Conservation (phyloP, 1,284 basidiomycete species). For the Trametes hirsuta region DNA sequence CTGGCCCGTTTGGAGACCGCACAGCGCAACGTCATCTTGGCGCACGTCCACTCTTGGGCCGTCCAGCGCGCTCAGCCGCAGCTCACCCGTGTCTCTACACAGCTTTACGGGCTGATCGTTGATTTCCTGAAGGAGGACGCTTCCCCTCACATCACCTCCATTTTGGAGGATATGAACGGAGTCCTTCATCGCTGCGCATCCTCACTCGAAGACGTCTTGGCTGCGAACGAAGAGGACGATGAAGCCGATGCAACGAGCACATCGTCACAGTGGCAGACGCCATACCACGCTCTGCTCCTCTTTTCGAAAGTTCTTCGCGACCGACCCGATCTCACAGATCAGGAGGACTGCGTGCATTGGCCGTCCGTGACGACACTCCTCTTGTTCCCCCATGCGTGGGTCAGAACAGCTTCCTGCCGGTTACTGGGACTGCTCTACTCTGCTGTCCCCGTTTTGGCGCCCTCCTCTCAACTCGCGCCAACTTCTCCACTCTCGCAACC, state of each 20-base stretch:
- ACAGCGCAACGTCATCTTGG: slow-evolving; percentile 61
- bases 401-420: slow-evolving; percentile 81
- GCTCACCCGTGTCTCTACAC: slow-evolving; percentile 74
- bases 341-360: slow-evolving; percentile 63
- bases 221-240: slow-evolving; percentile 30
- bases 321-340: slow-evolving; percentile 51
- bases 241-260: slow-evolving; percentile 53
- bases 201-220: slow-evolving; percentile 37
- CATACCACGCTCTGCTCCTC: slow-evolving; percentile 81
- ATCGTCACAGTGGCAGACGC: slow-evolving; percentile 71
- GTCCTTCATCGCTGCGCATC: slow-evolving; percentile 54
- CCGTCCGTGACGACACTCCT: slow-evolving; percentile 66
- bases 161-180: slow-evolving; percentile 63
- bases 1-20: slow-evolving; percentile 69
- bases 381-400: slow-evolving; percentile 94
- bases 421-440: slow-evolving; percentile 78
- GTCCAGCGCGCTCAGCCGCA: slow-evolving; percentile 61
- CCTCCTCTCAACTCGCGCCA: slow-evolving; percentile 32
- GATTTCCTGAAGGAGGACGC: slow-evolving; percentile 63
- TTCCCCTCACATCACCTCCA: slow-evolving; percentile 49
- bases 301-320: slow-evolving; percentile 67
- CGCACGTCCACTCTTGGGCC: slow-evolving; percentile 85
- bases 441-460: slow-evolving; percentile 45
- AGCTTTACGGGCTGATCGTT: slow-evolving; percentile 81
- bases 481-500: slow-evolving; percentile 52